A percentile compares a stretch with the other conserved stretches of the same genome.
Evolutionary conservation across 148 eudicot species (phyloP).

Genomic region (Camellia sinensis): DNA sequence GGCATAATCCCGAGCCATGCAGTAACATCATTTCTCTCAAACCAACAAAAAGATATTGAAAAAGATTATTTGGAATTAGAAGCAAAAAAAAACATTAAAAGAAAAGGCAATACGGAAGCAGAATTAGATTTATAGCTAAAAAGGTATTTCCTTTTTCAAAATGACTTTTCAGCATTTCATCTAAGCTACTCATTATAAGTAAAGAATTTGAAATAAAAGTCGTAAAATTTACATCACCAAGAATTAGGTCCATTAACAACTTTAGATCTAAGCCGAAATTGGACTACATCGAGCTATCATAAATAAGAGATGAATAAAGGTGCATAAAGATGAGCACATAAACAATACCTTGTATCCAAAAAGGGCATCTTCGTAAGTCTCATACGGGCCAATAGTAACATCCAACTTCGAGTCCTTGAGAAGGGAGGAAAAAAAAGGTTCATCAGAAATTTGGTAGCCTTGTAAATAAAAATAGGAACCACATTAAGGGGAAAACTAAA

Average conservation of each 20-base stretch:
- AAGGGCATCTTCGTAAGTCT: slow-evolving; percentile 65
- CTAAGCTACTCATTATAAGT: neutral
- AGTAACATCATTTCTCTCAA: no score
- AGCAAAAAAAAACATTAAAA: no score
- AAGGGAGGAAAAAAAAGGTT: neutral
- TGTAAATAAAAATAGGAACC: neutral
- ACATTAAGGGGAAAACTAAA: neutral
- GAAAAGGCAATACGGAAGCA: no score
- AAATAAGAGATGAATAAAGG: neutral
- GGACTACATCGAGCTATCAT: neutral
- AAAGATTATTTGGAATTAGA: no score
- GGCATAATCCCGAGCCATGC: neutral
- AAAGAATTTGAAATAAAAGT: neutral
- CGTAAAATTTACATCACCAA: neutral
- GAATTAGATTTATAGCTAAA: no score
- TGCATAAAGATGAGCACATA: neutral
- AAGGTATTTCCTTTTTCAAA: no score
- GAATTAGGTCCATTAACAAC: neutral
- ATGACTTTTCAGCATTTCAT: neutral
- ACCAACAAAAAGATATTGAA: no score
- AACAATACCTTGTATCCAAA: slow-evolving; percentile 88
- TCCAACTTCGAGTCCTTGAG: slow-evolving; percentile 73
- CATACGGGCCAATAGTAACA: slow-evolving; percentile 70
- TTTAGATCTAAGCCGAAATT: neutral
- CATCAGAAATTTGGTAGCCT: slow-evolving; percentile 4